A percentile compares a stretch with the other conserved stretches of the same genome.
These are phyloP conservation scores for Aspergillus piperis DNA, from an alignment of 2,329 filamentous ascomycete species.

Conservation along the genomic window DNA sequence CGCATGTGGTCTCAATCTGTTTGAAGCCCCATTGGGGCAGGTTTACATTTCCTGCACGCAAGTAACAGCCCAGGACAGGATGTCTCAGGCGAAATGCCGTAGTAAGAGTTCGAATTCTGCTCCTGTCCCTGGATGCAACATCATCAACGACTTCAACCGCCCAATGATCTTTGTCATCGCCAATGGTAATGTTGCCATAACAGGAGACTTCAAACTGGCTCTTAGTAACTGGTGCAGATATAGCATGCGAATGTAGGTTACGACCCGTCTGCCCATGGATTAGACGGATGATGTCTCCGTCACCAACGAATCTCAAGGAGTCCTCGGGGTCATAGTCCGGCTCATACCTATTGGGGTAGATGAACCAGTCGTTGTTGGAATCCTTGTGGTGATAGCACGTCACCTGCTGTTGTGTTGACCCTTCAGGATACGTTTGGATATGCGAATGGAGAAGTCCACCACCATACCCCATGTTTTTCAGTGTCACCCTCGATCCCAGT, in stretches of 20 bases:
- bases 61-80: conserved; percentile 80
- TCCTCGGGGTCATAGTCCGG: conserved; percentile 70
- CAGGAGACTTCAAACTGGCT: conserved; percentile 88
- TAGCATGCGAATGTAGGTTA: conserved; percentile 92
- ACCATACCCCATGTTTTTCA: conserved; percentile 99
- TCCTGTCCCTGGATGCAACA: conserved; percentile 81
- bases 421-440: conserved; percentile 93
- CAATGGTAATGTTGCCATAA: conserved; percentile 93
- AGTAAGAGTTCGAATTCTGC: conserved; percentile 84
- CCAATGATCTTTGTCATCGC: conserved; percentile 98
- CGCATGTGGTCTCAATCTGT: conserved; percentile 96
- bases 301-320: conserved; percentile 72
- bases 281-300: conserved; percentile 77
- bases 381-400: conserved; percentile 99
- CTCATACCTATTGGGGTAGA: conserved; percentile 87
- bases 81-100: conserved; percentile 90
- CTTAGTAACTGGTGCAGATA: conserved; percentile 87
- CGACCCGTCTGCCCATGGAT: conserved; percentile 95
- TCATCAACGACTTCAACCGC: conserved; percentile 87
- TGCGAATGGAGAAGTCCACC: conserved; percentile 95
- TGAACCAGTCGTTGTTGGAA: conserved; percentile 99
- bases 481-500: conserved; percentile 80
- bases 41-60: conserved; percentile 93
- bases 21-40: conserved; percentile 99
- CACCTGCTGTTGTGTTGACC: conserved; percentile 90